phyloP scores from a whole-genome alignment of 345 rosid genomes.

The Angophora floribunda region DNA sequence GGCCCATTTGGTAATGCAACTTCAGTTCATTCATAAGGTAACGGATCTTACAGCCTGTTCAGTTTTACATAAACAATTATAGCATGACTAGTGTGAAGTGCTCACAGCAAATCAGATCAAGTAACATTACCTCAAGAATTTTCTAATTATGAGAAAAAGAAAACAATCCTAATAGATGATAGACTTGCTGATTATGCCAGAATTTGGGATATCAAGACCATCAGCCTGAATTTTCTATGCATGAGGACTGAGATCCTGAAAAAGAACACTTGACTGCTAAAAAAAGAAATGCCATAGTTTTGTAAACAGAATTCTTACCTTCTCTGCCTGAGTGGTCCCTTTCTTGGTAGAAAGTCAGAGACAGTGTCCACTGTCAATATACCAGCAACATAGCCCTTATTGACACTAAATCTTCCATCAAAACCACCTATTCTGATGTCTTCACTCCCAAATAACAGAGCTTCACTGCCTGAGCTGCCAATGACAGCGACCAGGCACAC shows the following conservation, averaged over 20 bases:
- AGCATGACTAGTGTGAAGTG: not conserved
- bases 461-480: constrained; percentile 44
- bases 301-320: constrained; percentile 23
- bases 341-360: constrained; percentile 84
- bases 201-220: not conserved
- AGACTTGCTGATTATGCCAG: not conserved
- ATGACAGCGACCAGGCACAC: constrained; percentile 77
- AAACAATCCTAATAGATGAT: not conserved
- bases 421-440: constrained; percentile 69
- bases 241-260: not conserved
- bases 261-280: not conserved
- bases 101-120: not conserved
- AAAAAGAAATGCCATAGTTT: not conserved
- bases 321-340: constrained; percentile 69
- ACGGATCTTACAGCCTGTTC: not conserved
- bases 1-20: not conserved
- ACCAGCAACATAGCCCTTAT: constrained; percentile 75
- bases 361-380: constrained; percentile 84
- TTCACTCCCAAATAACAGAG: constrained; percentile 47
- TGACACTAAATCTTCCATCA: constrained; percentile 53
- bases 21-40: not conserved
- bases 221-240: not conserved
- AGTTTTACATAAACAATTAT: not conserved
- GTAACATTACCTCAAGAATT: not conserved
- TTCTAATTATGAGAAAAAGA: not conserved